phyloP scores from a whole-genome alignment of 2,329 filamentous ascomycete species.

The Coniochaeta pulveracea region DNA sequence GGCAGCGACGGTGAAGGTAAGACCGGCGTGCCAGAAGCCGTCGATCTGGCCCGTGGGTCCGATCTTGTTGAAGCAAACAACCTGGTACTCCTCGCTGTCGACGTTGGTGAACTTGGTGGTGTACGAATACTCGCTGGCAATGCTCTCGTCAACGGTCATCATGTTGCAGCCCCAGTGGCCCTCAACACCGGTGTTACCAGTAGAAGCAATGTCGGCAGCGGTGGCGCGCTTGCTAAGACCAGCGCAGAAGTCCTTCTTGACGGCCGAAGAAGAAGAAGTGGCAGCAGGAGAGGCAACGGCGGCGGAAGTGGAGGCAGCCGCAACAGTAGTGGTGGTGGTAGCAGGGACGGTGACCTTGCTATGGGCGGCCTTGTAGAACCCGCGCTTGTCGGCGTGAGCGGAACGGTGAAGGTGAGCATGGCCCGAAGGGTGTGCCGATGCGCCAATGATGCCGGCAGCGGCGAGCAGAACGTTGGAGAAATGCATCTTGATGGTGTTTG shows the following conservation, averaged over 20 bases:
- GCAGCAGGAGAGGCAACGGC: constrained; percentile 4
- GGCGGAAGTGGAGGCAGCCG: constrained; percentile 6
- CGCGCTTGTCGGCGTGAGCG: constrained; percentile 14
- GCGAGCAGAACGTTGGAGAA: constrained; percentile 17
- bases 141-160: constrained; percentile 25
- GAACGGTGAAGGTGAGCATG: constrained; percentile 23
- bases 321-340: constrained; percentile 7
- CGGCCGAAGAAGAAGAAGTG: constrained; percentile 8
- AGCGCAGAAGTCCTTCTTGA: constrained; percentile 20
- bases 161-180: constrained; percentile 41
- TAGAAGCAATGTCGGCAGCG: constrained; percentile 30
- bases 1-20: constrained; percentile 28
- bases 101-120: constrained; percentile 26
- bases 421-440: constrained; percentile 22
- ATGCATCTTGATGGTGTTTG: constrained; percentile 13
- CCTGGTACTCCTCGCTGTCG: constrained; percentile 18
- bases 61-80: constrained; percentile 42
- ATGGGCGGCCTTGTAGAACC: constrained; percentile 16
- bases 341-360: constrained; percentile 11
- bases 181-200: constrained; percentile 31
- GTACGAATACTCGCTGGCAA: constrained; percentile 31
- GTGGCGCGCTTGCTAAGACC: constrained; percentile 34
- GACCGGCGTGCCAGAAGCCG: constrained; percentile 29
- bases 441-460: constrained; percentile 18
- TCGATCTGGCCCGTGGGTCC: constrained; percentile 29